Evolutionary conservation across 768 basidiomycete species (phyloP).

Genomic region (Exsudoporus frostii): DNA sequence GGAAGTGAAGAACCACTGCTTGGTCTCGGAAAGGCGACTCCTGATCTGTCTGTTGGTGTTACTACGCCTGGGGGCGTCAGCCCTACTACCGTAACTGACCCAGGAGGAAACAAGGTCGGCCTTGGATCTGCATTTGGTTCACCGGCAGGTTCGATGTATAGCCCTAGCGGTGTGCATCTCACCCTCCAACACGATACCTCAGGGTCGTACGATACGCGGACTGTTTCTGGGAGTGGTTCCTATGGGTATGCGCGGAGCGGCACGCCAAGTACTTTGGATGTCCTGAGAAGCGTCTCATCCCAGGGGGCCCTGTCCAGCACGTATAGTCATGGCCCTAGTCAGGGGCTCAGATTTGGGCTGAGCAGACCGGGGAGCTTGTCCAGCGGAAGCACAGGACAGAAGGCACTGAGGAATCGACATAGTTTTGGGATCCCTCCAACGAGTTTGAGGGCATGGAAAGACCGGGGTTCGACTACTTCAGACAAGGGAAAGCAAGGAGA

Average conservation of each 20-base stretch:
- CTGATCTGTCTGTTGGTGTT: slow-evolving; percentile 5
- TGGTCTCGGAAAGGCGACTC: slow-evolving; percentile 10
- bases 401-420: slow-evolving; percentile 1
- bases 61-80: slow-evolving; percentile 9
- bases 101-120: slow-evolving; percentile 7
- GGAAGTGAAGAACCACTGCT: slow-evolving; percentile 32
- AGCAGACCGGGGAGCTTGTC: slow-evolving; percentile 18
- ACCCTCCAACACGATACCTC: slow-evolving; percentile 13
- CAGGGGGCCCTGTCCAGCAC: slow-evolving; percentile 28
- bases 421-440: slow-evolving; percentile 27
- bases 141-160: slow-evolving; percentile 17
- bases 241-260: slow-evolving; percentile 24
- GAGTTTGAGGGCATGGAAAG: slow-evolving; percentile 27
- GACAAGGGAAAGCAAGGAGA: slow-evolving; percentile 19
- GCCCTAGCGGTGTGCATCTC: slow-evolving; percentile 13
- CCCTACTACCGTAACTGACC: slow-evolving; percentile 2
- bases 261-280: slow-evolving; percentile 26
- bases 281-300: slow-evolving; percentile 30
- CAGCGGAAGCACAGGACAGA: slow-evolving; percentile 18
- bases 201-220: slow-evolving; percentile 18
- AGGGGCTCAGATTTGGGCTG: slow-evolving; percentile 19
- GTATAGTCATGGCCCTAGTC: slow-evolving; percentile 17
- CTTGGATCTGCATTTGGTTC: slow-evolving; percentile 34
- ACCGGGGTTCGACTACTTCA: slow-evolving; percentile 13
- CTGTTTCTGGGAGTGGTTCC: slow-evolving; percentile 24